Evolutionary conservation across 805 yeast genomes (phyloP), one percentile per base, ranked within the genome.

Genomic region (Barnettozyma californica): DNA sequence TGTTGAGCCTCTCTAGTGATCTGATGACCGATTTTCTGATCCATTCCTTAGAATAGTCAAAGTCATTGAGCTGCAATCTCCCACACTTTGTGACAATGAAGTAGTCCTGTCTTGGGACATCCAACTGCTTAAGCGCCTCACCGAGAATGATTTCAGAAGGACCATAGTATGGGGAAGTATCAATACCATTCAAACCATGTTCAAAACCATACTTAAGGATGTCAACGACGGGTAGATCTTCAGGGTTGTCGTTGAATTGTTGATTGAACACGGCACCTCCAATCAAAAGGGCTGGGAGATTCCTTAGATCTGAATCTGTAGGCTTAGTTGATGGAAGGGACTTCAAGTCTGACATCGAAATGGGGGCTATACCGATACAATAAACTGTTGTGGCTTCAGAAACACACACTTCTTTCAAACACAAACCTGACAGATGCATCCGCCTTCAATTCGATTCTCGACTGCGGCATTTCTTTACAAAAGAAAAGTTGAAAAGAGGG

Each of bases 161-260:
- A 0, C 97, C 97, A 62, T 91, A 91, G 67, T 87, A 90, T 4
- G 97, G 97, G 0, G 97, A 87, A 0, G 97, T 89, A 61, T 91
- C 97, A 34, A 91, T 71, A 1, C 95, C 94, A 41, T 74, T 76
- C 51, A 88, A 69, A 0, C 97, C 97, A 23, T 71, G 61, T 19
- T 70, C 66, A 57, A 91, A 83, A 0, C 91, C 94, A 13, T 64
- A 58, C 43, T 68, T 61, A 19, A 91, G 55, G 44, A 91, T 76
- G 0, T 77, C 80, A 10, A 67, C 69, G 10, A 82, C 73, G 1
- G 88, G 84, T 38, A 87, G 55, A 0, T 68, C 58, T 33, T 71
- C 70, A 1, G 96, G 96, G 57, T 86, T 76, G 10, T 73, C 79
- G 52, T 84, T 78, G 71, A 88, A 91, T 61, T 85, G 95, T 20